phyloP scores from a whole-genome alignment of 106 monocot species.

The Dioscorea zingiberensis region DNA sequence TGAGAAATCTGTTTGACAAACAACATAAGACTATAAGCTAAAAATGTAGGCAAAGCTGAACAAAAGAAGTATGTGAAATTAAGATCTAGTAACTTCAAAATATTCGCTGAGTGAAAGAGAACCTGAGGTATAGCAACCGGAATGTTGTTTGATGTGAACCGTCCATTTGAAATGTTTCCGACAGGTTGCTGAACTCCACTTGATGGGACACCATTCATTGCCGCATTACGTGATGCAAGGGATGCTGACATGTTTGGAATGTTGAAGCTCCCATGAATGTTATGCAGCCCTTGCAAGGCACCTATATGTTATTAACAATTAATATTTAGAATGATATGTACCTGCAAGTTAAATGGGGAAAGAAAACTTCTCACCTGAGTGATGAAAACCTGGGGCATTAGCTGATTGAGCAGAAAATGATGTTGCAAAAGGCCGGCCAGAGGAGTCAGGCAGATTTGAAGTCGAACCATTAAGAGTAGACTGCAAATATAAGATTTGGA shows the following conservation, averaged over 20 bases:
- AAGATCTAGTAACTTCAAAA: not conserved
- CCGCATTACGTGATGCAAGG: constrained; percentile 55
- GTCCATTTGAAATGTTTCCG: constrained; percentile 54
- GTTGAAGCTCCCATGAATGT: constrained; percentile 68
- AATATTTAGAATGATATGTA: not conserved
- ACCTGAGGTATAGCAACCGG: constrained; percentile 83
- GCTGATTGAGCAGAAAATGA: constrained; percentile 84
- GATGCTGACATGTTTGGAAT: constrained; percentile 67
- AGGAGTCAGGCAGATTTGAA: constrained; percentile 70
- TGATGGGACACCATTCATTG: constrained; percentile 59
- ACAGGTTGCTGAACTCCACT: constrained; percentile 78
- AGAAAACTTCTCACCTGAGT: constrained; percentile 43
- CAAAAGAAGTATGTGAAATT: not conserved
- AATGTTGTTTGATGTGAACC: constrained; percentile 73
- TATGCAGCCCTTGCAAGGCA: constrained; percentile 70
- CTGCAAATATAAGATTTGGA: constrained; percentile 22
- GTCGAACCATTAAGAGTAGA: constrained; percentile 54
- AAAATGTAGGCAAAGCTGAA: constrained; percentile 3
- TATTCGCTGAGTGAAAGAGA: not conserved
- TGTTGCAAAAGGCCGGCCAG: constrained; percentile 54
- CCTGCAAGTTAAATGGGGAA: not conserved
- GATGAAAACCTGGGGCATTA: constrained; percentile 66
- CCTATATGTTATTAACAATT: constrained; percentile 21
- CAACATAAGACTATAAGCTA: not conserved
- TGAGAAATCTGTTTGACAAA: constrained; percentile 54